Base-by-base conservation (phyloP, 139 green algal species). In the Coelastrella sp. region DNA sequence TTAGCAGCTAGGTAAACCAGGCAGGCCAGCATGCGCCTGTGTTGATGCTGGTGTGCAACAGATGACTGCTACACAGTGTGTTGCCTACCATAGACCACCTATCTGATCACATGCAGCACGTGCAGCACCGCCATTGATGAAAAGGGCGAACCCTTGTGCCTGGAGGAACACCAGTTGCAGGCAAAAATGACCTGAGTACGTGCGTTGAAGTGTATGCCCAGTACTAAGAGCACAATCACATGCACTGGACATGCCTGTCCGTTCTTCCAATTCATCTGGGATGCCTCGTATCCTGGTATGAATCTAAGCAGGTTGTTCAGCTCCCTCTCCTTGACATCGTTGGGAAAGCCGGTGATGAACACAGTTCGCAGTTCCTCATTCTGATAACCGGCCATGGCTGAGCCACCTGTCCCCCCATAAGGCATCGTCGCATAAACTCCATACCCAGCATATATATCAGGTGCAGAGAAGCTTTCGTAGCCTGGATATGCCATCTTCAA, bases 281-380 rank as follows among this genome's bases (percentile, higher is more conserved):
- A 93, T 8, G 94, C 93, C 91, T 98, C 93, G 81, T 98, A 98
- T 34, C 95, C 96, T 11, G 95, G 94, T 71, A 98, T 85, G 85
- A 98, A 98, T 8, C 95, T 90, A 41, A 98, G 87, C 73, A 99
- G 79, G 83, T 98, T 99, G 78, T 97, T 97, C n/a, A 99, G 91
- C 89, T 99, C 96, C 2, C 96, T 86, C 88, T 99, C 96, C 85
- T 95, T 97, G 4, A 98, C 89, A 48, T 99, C 95, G 0, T 72
- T 40, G 0, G 96, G 96, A 75, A 99, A 99, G 11, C 96, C 96
- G 0, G 94, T 93, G 23, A 98, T 88, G 71, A 97, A 98, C 30
- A 98, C 88, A 2, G 96, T 98, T 9, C 95, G 91, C 25, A 98
- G 79, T 75, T 98, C 94, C 21, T 96, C 93, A 30, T 3, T 15